Base-by-base conservation (phyloP, 208 protist genomes). In the Angomonas ambiguus region DNA sequence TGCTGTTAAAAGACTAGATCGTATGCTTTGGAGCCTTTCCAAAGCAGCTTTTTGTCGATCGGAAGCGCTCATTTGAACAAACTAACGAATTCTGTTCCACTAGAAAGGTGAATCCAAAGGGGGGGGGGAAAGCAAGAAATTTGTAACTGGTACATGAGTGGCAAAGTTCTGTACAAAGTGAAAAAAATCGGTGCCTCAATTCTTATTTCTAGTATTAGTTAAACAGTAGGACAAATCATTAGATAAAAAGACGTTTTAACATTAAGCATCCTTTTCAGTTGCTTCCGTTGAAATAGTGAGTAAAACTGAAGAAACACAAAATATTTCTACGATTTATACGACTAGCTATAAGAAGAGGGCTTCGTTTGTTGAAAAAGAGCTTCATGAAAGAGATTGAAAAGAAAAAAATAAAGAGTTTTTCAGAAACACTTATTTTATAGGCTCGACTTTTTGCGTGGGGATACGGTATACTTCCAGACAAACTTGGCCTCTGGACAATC, bases 401-500 rank as follows among this genome's bases (percentile, higher is more conserved):
- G 35, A 25, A 6, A 53, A 28, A 5, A 3, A 32, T 2, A 2
- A 51, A 24, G 2, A 51, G 4, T 4, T 34, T 38, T n/a, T n/a
- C n/a, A n/a, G n/a, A n/a, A n/a, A n/a, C n/a, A n/a, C n/a, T n/a
- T n/a, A n/a, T n/a, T 32, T 16, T 59, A 27, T 18, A 34, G 18
- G 51, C 22, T 70, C 4, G 51, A 20, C 35, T 25, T 45, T 38
- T 16, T 71, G 18, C 31, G 3, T 13, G 78, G 77, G 1, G 51
- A 31, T 32, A 90, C 86, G 3, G 66, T 80, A 71, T 90, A 92
- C 56, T 78, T 81, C 83, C 83, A 92, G 10, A 92, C 76, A 57
- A 88, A 89, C 65, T 88, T 89, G 18, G 83, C 83, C 8, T 55
- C 75, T 31, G 61, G 48, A 70, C 86, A 92, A 0, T 71, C 22